phyloP scores from a whole-genome alignment of 768 basidiomycete species.

The Tulasnella sp. region DNA sequence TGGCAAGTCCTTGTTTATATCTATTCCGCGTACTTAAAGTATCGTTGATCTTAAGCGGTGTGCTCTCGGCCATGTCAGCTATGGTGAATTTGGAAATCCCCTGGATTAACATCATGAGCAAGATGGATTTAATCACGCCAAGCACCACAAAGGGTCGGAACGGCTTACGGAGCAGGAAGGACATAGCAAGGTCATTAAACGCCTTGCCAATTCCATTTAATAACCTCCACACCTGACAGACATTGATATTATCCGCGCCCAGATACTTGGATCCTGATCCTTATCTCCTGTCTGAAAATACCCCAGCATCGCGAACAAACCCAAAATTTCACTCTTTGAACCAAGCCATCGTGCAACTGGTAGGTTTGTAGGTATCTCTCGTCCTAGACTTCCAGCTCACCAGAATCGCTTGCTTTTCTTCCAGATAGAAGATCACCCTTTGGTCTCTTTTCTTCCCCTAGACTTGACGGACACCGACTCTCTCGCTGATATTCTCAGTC shows the following conservation, averaged over 20 bases:
- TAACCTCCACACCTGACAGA: neutral
- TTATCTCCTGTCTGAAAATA: constrained; percentile 52
- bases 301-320: constrained; percentile 48
- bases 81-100: constrained; percentile 98
- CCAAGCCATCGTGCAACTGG: constrained; percentile 90
- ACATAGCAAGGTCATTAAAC: constrained; percentile 69
- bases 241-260: neutral
- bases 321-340: constrained; percentile 91
- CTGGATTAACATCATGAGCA: constrained; percentile 97
- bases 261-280: constrained; percentile 97
- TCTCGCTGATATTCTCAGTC: constrained; percentile 83
- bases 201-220: neutral
- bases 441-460: constrained; percentile 93
- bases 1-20: constrained; percentile 9
- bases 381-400: neutral
- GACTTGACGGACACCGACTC: constrained; percentile 89
- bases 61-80: constrained; percentile 95
- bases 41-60: constrained; percentile 56
- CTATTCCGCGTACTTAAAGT: constrained; percentile 25
- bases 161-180: constrained; percentile 64
- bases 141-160: constrained; percentile 52
- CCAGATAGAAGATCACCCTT: constrained; percentile 96
- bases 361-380: constrained; percentile 39
- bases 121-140: constrained; percentile 91
- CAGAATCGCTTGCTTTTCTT: neutral